Evolutionary conservation across 805 yeast genomes (phyloP).

Genomic region (Kazachstania taianensis): DNA sequence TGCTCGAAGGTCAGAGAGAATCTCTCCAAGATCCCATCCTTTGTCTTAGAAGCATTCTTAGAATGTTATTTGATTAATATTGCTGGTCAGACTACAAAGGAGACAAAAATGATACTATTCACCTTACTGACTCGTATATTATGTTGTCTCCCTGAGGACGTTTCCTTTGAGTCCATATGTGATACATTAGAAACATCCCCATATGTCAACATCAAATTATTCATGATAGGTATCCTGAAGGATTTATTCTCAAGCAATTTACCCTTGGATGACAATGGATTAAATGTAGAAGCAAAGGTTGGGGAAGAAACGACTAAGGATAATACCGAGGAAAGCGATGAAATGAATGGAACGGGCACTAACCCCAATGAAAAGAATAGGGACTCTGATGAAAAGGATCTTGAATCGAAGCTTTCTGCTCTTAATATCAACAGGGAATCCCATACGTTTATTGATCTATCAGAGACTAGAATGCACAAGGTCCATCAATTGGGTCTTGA

Average conservation of each 20-base stretch:
- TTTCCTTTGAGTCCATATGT: conserved; percentile 47
- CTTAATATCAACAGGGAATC: conserved; percentile 4
- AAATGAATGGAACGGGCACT: too few relatives aligned
- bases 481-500: conserved; percentile 25
- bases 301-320: too few relatives aligned
- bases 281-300: too few relatives aligned
- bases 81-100: conserved; percentile 29
- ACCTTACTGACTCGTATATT: conserved; percentile 58
- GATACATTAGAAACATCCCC: conserved; percentile 64
- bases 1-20: conserved; percentile 11
- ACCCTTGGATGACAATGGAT: too few relatives aligned
- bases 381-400: too few relatives aligned
- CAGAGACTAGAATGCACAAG: conserved; percentile 31
- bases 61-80: conserved; percentile 33
- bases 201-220: conserved; percentile 47
- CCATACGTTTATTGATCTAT: conserved; percentile 32
- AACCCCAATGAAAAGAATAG: too few relatives aligned
- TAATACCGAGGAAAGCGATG: too few relatives aligned
- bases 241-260: conserved; percentile 41
- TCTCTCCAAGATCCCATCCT: conserved; percentile 23
- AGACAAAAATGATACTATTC: conserved; percentile 36
- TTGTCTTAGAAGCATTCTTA: conserved; percentile 31
- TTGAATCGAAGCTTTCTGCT: conserved; percentile 2
- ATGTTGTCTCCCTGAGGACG: conserved; percentile 44
- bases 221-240: conserved; percentile 57